These are phyloP conservation scores for Pythium brachiatum DNA, from an alignment of 352 stramenopile genomes.

Conservation along the genomic window DNA sequence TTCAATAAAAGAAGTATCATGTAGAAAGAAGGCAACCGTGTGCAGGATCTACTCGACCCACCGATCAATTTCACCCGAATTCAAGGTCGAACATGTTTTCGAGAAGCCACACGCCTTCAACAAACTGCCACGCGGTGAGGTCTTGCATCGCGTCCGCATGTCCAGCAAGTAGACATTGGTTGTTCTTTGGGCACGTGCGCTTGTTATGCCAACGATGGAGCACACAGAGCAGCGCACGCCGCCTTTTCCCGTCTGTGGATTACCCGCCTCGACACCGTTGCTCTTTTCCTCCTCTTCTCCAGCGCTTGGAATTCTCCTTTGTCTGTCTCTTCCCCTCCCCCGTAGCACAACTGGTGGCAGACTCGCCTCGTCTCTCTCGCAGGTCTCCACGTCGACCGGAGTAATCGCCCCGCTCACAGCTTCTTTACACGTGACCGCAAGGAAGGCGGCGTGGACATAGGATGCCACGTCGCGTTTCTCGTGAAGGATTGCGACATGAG, in stretches of 20 bases:
- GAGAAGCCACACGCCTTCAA: neutral
- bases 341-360: constrained; percentile 1
- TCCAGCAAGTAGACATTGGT: neutral
- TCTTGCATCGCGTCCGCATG: neutral
- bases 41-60: no score
- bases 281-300: neutral
- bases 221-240: neutral
- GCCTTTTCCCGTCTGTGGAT: neutral
- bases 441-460: neutral
- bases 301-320: neutral
- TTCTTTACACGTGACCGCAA: neutral
- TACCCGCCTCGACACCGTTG: neutral
- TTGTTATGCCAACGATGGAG: neutral
- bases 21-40: no score
- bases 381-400: constrained; percentile 1
- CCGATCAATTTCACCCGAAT: neutral
- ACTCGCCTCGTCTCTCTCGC: constrained; percentile 1
- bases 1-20: no score
- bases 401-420: neutral
- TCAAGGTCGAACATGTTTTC: neutral
- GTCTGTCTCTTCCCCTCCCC: neutral
- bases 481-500: neutral
- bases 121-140: neutral
- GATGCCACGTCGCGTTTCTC: neutral
- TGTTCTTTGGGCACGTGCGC: neutral